These are phyloP conservation scores for Rhizopogon parksii DNA, from an alignment of 1,284 basidiomycete genomes.

Conservation along the genomic window DNA sequence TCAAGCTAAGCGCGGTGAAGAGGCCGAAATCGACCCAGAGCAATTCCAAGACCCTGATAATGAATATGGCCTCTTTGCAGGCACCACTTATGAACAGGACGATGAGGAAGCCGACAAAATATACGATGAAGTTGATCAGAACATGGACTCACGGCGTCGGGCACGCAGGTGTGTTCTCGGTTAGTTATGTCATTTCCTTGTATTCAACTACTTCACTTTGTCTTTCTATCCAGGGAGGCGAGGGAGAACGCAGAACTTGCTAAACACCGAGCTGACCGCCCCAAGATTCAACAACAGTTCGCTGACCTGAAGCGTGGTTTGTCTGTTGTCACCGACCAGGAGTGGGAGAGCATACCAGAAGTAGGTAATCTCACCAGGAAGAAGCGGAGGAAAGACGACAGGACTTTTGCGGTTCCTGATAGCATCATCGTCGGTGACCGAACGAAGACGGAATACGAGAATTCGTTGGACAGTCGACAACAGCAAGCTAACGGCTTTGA, in stretches of 20 bases:
- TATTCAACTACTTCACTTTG: slow-evolving; percentile 25
- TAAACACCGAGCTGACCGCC: slow-evolving; percentile 70
- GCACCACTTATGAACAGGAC: slow-evolving; percentile 93
- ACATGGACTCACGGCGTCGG: slow-evolving; percentile 84
- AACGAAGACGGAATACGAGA: slow-evolving; percentile 70
- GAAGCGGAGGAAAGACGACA: slow-evolving; percentile 80
- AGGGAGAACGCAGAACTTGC: slow-evolving; percentile 68
- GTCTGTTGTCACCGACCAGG: slow-evolving; percentile 78
- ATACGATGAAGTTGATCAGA: slow-evolving; percentile 84
- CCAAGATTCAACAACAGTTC: slow-evolving; percentile 91
- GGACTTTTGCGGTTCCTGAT: slow-evolving; percentile 88
- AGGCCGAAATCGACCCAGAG: slow-evolving; percentile 79
- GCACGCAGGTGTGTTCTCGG: slow-evolving; percentile 63
- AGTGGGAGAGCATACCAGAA: slow-evolving; percentile 95
- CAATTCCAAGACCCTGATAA: slow-evolving; percentile 97
- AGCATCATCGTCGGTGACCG: slow-evolving; percentile 85
- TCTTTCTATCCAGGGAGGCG: slow-evolving; percentile 51
- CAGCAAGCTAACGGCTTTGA: slow-evolving; percentile 73
- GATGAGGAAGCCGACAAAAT: slow-evolving; percentile 97
- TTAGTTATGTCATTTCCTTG: slow-evolving; percentile 30
- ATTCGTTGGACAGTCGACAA: slow-evolving; percentile 60
- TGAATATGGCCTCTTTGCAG: slow-evolving; percentile 93
- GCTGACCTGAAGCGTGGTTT: slow-evolving; percentile 91
- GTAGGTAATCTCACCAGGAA: slow-evolving; percentile 93
- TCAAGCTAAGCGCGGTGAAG: slow-evolving; percentile 79